Base-by-base conservation (phyloP, 1,139 yeast genomes). In the Nakaseomyces kungkrabaensis region DNA sequence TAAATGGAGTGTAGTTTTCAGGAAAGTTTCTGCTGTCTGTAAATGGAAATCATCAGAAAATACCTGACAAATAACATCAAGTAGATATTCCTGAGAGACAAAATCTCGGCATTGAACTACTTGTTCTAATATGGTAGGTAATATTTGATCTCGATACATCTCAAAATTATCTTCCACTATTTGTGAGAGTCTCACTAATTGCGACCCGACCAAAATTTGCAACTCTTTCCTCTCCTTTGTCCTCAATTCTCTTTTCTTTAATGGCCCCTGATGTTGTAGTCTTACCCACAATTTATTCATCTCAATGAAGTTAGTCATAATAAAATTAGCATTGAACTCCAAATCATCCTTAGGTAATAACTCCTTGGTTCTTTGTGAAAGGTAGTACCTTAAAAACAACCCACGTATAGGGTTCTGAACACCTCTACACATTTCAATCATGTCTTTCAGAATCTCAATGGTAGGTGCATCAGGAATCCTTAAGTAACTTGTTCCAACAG, bases 381-480 rank as follows among this genome's bases (percentile, higher is more conserved):
- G 72, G 65, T 88, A 92, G 70, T 92, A 90, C 50, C 98, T 74
- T 60, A 94, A 71, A 66, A 92, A 92, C 54, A 92, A 71, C 1
- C 98, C 98, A 54, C 92, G 72, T 36, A 88, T 79, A 0, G 98
- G 98, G 63, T 88, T 94, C 68, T 92, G 98, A 1, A 90, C 96
- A n/a, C 97, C 98, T 43, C 95, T 78, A 56, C 96, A 85, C 98
- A 92, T 92, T 67, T 94, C 98, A 65, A 92, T 83, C 95, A 94
- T 84, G 65, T 92, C 98, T 65, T 85, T 87, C 81, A 92, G 79
- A 51, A 94, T 84, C 58, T 90, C 97, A 63, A 80, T 79, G 29
- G 79, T 76, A 0, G 97, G 96, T 0, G 96, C 83, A 51, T 82
- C 89, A 4, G 82, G 78, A 6, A 84, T 74, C 5, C 84, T 72